A percentile compares a stretch with the other conserved stretches of the same genome.
phyloP scores from a whole-genome alignment of 1,139 yeast species.

The Candida sp. region DNA sequence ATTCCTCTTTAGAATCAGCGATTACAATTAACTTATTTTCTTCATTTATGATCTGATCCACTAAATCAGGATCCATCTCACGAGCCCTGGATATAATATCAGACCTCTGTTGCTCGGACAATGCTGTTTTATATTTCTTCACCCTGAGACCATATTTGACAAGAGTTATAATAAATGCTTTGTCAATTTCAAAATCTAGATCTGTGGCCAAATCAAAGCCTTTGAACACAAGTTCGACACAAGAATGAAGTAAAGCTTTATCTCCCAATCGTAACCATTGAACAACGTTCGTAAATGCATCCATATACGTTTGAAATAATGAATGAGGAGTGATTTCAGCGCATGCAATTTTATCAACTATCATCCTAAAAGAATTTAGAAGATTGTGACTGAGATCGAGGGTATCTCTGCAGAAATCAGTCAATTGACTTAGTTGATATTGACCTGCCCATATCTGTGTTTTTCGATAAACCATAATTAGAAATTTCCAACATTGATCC shows the following conservation, averaged over 20 bases:
- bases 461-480: slow-evolving; percentile 63
- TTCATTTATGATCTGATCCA: slow-evolving; percentile 48
- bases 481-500: slow-evolving; percentile 67
- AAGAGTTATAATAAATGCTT: slow-evolving; percentile 46
- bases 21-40: slow-evolving; percentile 14
- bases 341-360: slow-evolving; percentile 34
- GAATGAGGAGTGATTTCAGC: slow-evolving; percentile 12
- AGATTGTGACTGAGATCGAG: slow-evolving; percentile 73
- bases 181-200: slow-evolving; percentile 44
- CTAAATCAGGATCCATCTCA: slow-evolving; percentile 48
- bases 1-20: slow-evolving; percentile 4
- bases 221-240: slow-evolving; percentile 67
- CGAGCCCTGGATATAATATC: slow-evolving; percentile 58
- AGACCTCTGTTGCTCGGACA: slow-evolving; percentile 56
- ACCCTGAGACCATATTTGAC: slow-evolving; percentile 66
- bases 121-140: slow-evolving; percentile 61
- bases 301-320: slow-evolving; percentile 35
- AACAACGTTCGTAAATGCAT: slow-evolving; percentile 58
- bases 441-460: slow-evolving; percentile 73
- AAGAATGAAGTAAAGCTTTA: slow-evolving; percentile 64
- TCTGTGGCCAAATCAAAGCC: slow-evolving; percentile 64
- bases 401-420: slow-evolving; percentile 84
- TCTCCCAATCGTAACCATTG: slow-evolving; percentile 86
- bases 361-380: slow-evolving; percentile 59
- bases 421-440: slow-evolving; percentile 54